Base-by-base conservation (phyloP, 2,329 filamentous ascomycete genomes). In the Ilyonectria sp. region DNA sequence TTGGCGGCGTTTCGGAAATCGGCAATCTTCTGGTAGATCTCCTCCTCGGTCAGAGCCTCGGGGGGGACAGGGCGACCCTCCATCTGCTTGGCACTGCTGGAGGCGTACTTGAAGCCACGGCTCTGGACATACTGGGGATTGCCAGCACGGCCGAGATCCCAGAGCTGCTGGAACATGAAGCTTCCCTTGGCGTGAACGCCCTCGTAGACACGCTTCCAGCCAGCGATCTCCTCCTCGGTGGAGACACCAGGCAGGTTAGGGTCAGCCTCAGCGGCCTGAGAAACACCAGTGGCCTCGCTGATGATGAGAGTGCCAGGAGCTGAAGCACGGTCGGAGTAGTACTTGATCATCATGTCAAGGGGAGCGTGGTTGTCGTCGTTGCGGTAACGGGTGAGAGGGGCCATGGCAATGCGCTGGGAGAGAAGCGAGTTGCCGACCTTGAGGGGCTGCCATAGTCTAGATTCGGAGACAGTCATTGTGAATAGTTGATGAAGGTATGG, bases 91-190 rank as follows among this genome's bases (percentile, higher is more conserved):
- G 67, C 43, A 31, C 69, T 70, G 60, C 74, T 76, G 5, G 76
- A 78, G 1, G 61, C 55, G 26, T 78, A 78, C 56, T 76, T 77
- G 56, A 44, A 71, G 21, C 77, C 77, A 2, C 75, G 73, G 15
- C 65, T 63, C 35, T 65, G 66, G n/a, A 75, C 21, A 6, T 72
- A 73, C 1, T 35, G 63, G 1, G 72, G 69, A 11, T 69, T 31
- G 0, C 67, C 68, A 1, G 85, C 83, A 1, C 91, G 86, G 8
- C 91, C 91, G 0, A 90, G 79, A 1, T 87, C 86, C 89, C 90
- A 93, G 0, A 94, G 81, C 75, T 93, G 91, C 31, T 86, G 80
- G 79, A 85, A 92, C 67, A 92, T 89, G 72, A 84, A 88, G 19
- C 84, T 86, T 6, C 87, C 87, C 72, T 90, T 90, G 23, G 82